Evolutionary conservation across 2,329 filamentous ascomycete genomes (phyloP).

Genomic region (Talaromyces atroroseus): DNA sequence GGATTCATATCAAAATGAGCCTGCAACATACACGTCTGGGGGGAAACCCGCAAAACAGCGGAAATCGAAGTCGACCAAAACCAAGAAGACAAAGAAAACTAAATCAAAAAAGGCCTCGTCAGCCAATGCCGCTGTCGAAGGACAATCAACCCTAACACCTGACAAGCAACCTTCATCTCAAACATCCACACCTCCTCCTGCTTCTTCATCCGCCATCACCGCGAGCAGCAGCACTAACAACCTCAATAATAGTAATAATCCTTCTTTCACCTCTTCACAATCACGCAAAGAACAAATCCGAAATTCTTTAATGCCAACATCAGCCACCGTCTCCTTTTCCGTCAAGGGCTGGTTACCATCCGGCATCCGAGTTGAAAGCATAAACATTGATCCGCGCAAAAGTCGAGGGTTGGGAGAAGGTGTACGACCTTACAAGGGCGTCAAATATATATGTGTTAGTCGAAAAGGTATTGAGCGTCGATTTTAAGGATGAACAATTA

Average conservation of each 20-base stretch:
- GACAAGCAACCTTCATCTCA: slow-evolving; percentile 17
- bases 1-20: slow-evolving; percentile 23
- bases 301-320: slow-evolving; percentile 73
- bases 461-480: slow-evolving; percentile 48
- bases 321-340: slow-evolving; percentile 61
- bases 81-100: slow-evolving; percentile 17
- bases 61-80: slow-evolving; percentile 30
- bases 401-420: slow-evolving; percentile 80
- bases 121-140: slow-evolving; percentile 7
- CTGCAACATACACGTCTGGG: slow-evolving; percentile 19
- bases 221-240: neutral
- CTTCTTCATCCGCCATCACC: neutral
- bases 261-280: slow-evolving; percentile 15
- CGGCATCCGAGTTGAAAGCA: slow-evolving; percentile 57
- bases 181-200: slow-evolving; percentile 7
- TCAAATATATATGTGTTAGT: slow-evolving; percentile 85
- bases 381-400: slow-evolving; percentile 65
- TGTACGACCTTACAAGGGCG: slow-evolving; percentile 93
- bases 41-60: slow-evolving; percentile 19
- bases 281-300: slow-evolving; percentile 55
- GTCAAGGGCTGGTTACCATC: slow-evolving; percentile 62
- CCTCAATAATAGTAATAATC: slow-evolving; percentile 13
- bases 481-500: slow-evolving; percentile 20
- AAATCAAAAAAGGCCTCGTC: slow-evolving; percentile 23
- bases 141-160: slow-evolving; percentile 12